A percentile compares a stretch with the other conserved stretches of the same genome.
Evolutionary conservation across 2,329 filamentous ascomycete species (phyloP).

Genomic region (Dactylonectria estremocensis): DNA sequence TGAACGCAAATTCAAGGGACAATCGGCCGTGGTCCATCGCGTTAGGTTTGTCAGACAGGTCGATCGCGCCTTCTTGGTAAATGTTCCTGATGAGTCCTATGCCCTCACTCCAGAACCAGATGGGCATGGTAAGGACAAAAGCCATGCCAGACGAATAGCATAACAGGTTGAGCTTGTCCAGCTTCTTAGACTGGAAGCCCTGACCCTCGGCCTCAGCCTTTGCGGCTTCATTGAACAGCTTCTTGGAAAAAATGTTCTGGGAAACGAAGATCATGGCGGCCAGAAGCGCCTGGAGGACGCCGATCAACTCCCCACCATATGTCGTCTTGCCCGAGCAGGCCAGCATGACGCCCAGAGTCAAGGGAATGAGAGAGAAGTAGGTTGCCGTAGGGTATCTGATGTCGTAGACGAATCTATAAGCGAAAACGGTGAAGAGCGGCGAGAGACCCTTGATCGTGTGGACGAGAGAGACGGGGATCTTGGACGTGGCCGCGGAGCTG

Average conservation of each 20-base stretch:
- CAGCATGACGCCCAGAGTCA: slow-evolving; percentile 95
- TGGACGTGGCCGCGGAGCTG: slow-evolving; percentile 92
- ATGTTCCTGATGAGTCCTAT: slow-evolving; percentile 84
- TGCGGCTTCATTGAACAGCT: slow-evolving; percentile 94
- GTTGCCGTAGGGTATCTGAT: slow-evolving; percentile 91
- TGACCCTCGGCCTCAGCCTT: slow-evolving; percentile 83
- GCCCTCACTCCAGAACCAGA: slow-evolving; percentile 95
- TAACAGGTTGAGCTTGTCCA: slow-evolving; percentile 96
- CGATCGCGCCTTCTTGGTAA: slow-evolving; percentile 83
- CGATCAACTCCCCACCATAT: slow-evolving; percentile 89
- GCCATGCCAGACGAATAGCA: slow-evolving; percentile 98
- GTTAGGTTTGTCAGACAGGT: slow-evolving; percentile 71
- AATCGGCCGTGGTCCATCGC: slow-evolving; percentile 83
- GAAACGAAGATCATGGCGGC: slow-evolving; percentile 97
- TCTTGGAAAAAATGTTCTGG: slow-evolving; percentile 98
- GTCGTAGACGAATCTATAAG: slow-evolving; percentile 90
- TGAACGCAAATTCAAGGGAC: slow-evolving; percentile 92
- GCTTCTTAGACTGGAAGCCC: slow-evolving; percentile 77
- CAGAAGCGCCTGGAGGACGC: slow-evolving; percentile 89
- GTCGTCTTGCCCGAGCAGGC: slow-evolving; percentile 88
- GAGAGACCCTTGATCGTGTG: slow-evolving; percentile 99
- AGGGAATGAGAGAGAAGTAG: slow-evolving; percentile 89
- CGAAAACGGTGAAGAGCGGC: slow-evolving; percentile 93
- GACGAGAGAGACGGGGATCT: slow-evolving; percentile 96
- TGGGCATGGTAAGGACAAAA: slow-evolving; percentile 87